A percentile compares a stretch with the other conserved stretches of the same genome.
These are phyloP conservation scores for Verticillium longisporum DNA, from an alignment of 2,329 filamentous ascomycete genomes.

Conservation along the genomic window DNA sequence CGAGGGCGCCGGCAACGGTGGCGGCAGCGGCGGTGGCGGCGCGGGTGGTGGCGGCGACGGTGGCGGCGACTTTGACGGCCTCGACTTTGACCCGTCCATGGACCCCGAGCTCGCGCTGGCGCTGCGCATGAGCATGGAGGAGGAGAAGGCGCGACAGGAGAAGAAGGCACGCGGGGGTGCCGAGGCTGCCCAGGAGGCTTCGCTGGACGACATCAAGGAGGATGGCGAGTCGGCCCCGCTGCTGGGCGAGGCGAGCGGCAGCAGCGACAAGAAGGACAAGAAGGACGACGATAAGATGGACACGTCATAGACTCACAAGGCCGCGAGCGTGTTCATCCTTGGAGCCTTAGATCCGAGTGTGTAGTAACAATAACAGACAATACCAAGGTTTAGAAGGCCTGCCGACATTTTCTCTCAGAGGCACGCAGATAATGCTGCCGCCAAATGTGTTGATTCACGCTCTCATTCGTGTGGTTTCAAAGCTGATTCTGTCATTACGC, in stretches of 20 bases:
- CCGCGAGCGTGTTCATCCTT: not conserved
- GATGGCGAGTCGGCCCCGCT: slow-evolving; percentile 65
- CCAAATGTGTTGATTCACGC: not conserved
- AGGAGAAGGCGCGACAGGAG: slow-evolving; percentile 91
- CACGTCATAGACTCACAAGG: slow-evolving; percentile 55
- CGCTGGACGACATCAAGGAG: slow-evolving; percentile 76
- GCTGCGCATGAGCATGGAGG: slow-evolving; percentile 94
- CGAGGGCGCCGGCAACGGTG: slow-evolving; percentile 57
- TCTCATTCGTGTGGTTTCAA: not conserved
- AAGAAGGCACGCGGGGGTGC: slow-evolving; percentile 74
- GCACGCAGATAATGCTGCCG: not conserved
- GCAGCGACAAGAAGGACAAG: slow-evolving; percentile 41
- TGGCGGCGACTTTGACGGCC: slow-evolving; percentile 59
- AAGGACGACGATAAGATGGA: slow-evolving; percentile 76
- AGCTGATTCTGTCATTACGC: not conserved
- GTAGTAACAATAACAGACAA: slow-evolving; percentile 9
- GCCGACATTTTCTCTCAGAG: not conserved
- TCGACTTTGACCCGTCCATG: slow-evolving; percentile 83
- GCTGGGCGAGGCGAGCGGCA: slow-evolving; percentile 58
- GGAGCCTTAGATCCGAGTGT: slow-evolving; percentile 6
- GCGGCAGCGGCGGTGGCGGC: slow-evolving; percentile 46
- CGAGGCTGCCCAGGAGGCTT: slow-evolving; percentile 64
- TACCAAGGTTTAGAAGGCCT: slow-evolving; percentile 6
- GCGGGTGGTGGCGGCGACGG: slow-evolving; percentile 52
- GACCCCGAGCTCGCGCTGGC: slow-evolving; percentile 94